Percentiles rank a stretch among this genome's conserved stretches.
phyloP scores from a whole-genome alignment of 1,139 yeast genomes.

The Nakaseomyces delphensis region DNA sequence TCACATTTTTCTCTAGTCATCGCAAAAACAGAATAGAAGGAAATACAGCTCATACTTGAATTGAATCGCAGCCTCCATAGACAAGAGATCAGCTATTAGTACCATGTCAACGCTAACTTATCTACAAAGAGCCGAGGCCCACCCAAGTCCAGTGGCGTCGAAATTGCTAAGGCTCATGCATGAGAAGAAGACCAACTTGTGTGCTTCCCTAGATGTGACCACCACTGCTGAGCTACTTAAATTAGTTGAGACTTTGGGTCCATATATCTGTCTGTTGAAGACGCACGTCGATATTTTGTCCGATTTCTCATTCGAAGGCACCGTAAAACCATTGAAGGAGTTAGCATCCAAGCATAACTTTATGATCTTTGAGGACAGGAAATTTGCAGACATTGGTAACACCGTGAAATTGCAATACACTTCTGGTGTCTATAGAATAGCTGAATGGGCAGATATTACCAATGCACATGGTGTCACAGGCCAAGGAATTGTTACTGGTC shows the following conservation, averaged over 20 bases:
- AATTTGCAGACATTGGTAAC: conserved; percentile 98
- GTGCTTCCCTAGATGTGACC: conserved; percentile 92
- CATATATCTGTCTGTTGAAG: conserved; percentile 82
- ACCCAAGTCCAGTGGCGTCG: conserved; percentile 70
- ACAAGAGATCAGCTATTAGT: neutral
- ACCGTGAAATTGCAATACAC: conserved; percentile 91
- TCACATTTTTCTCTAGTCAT: neutral
- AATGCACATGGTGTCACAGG: conserved; percentile 99
- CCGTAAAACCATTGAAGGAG: conserved; percentile 62
- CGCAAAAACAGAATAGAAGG: too few relatives aligned
- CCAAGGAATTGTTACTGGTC: conserved; percentile 81
- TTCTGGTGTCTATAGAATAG: conserved; percentile 83
- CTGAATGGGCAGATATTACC: conserved; percentile 92
- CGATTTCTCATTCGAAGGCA: conserved; percentile 75
- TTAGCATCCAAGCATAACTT: conserved; percentile 73
- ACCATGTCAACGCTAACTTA: conserved; percentile 39
- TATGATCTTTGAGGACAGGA: conserved; percentile 88
- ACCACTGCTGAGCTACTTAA: conserved; percentile 65
- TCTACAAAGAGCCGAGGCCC: conserved; percentile 58
- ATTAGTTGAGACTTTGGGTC: conserved; percentile 76
- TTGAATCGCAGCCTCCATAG: too few relatives aligned
- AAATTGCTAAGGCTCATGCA: conserved; percentile 71
- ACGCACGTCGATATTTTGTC: conserved; percentile 90
- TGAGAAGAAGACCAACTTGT: conserved; percentile 71
- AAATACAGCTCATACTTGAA: conserved; percentile 2